Evolutionary conservation across 2,329 filamentous ascomycete genomes (phyloP).

Genomic region (Diaporthe batatas): DNA sequence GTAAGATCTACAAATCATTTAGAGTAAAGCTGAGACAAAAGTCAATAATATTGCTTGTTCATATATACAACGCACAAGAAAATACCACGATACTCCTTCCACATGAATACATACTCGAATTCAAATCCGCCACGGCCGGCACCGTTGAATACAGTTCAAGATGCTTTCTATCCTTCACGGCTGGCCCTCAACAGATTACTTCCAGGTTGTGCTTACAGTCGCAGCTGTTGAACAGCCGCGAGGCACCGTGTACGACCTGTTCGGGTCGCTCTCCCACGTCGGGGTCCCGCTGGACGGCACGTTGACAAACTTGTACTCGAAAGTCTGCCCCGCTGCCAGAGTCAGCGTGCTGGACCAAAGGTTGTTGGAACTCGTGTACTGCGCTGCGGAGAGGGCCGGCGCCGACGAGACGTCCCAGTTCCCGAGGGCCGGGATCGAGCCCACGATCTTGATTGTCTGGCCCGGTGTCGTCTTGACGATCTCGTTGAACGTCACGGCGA

Average conservation of each 20-base stretch:
- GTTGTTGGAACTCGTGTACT: conserved; percentile 67
- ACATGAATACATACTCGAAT: background rate
- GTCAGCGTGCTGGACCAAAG: conserved; percentile 67
- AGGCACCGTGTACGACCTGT: conserved; percentile 53
- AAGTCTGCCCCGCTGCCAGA: conserved; percentile 63
- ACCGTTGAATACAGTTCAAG: background rate
- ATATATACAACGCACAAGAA: background rate
- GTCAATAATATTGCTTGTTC: background rate
- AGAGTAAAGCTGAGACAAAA: background rate
- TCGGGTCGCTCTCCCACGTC: conserved; percentile 70
- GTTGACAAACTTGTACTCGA: conserved; percentile 74
- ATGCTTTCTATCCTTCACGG: background rate
- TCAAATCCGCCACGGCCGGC: background rate
- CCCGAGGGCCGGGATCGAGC: conserved; percentile 60
- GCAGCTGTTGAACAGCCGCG: conserved; percentile 44
- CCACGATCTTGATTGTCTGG: conserved; percentile 64
- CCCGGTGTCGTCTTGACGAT: conserved; percentile 60
- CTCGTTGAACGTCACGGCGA: conserved; percentile 59
- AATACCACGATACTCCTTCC: background rate
- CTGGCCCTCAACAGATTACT: conserved; percentile 36
- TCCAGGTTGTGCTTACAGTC: conserved; percentile 47
- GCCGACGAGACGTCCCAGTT: conserved; percentile 63
- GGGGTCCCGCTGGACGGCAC: conserved; percentile 63
- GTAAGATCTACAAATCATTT: too few relatives aligned
- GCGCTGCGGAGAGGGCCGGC: conserved; percentile 62